These are phyloP conservation scores for Zostera marina DNA, from an alignment of 116 monocot species.

Conservation along the genomic window DNA sequence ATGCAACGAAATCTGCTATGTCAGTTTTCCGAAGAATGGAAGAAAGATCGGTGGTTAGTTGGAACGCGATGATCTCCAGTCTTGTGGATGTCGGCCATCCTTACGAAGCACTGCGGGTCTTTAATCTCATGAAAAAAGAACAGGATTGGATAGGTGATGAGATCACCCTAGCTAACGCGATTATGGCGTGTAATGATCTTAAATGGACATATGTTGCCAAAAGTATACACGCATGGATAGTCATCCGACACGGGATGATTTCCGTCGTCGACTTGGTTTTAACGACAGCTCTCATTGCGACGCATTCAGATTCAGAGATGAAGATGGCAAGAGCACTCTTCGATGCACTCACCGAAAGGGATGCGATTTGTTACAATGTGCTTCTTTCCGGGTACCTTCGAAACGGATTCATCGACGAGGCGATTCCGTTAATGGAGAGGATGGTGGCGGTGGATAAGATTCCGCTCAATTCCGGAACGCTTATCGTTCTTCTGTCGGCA, in stretches of 20 bases:
- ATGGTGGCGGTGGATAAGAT: slow-evolving; percentile 21
- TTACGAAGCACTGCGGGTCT: slow-evolving; percentile 26
- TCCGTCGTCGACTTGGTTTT: slow-evolving; percentile 31
- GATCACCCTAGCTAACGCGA: slow-evolving; percentile 41
- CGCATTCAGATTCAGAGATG: slow-evolving; percentile 21
- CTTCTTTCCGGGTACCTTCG: slow-evolving; percentile 36
- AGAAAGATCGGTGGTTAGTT: slow-evolving; percentile 22
- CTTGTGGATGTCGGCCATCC: slow-evolving; percentile 24
- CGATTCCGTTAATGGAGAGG: slow-evolving; percentile 7
- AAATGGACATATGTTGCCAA: slow-evolving; percentile 11
- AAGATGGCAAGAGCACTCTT: slow-evolving; percentile 24
- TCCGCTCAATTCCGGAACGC: slow-evolving; percentile 35
- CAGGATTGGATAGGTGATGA: slow-evolving; percentile 23
- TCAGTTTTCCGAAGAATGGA: slow-evolving; percentile 24
- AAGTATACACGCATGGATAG: slow-evolving; percentile 28
- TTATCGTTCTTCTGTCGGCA: slow-evolving; percentile 32
- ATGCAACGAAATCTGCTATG: slow-evolving; percentile 24
- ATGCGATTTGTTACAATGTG: slow-evolving; percentile 33
- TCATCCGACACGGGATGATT: slow-evolving; percentile 35
- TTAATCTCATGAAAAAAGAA: slow-evolving; percentile 13
- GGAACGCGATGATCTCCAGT: slow-evolving; percentile 55
- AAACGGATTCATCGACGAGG: slow-evolving; percentile 17
- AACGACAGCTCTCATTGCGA: slow-evolving; percentile 34
- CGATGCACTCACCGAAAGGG: slow-evolving; percentile 20
- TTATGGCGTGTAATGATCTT: slow-evolving; percentile 36